Percentiles rank a stretch among this genome's conserved stretches.
Conservation (phyloP, 2,329 filamentous ascomycete species). For the Grosmannia serpens region DNA sequence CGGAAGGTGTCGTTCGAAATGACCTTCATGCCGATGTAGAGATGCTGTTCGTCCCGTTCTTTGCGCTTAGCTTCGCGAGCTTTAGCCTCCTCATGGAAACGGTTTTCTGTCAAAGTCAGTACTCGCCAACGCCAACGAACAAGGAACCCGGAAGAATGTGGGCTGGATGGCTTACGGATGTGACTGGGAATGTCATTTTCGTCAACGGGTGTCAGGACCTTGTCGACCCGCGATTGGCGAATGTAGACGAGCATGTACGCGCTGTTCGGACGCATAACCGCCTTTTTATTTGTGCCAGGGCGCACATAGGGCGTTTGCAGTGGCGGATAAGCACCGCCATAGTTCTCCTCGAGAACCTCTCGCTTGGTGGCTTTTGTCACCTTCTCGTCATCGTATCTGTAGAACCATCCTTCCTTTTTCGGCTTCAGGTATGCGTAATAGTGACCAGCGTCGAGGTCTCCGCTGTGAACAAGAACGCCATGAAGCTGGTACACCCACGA, state of each 20-base stretch:
- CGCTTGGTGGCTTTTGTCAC: slow-evolving; percentile 88
- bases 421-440: slow-evolving; percentile 98
- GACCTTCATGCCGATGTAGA: slow-evolving; percentile 78
- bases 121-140: background rate
- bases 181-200: slow-evolving; percentile 71
- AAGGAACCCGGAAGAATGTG: background rate
- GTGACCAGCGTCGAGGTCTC: slow-evolving; percentile 92
- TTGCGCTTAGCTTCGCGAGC: slow-evolving; percentile 66
- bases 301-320: slow-evolving; percentile 32
- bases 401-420: slow-evolving; percentile 85
- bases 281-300: slow-evolving; percentile 39
- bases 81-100: slow-evolving; percentile 72
- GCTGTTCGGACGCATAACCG: slow-evolving; percentile 58
- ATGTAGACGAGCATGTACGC: slow-evolving; percentile 99
- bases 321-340: slow-evolving; percentile 67
- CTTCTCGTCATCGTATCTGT: slow-evolving; percentile 93
- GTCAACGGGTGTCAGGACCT: slow-evolving; percentile 66
- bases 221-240: slow-evolving; percentile 71
- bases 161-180: slow-evolving; percentile 42
- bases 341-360: slow-evolving; percentile 94
- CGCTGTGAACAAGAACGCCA: slow-evolving; percentile 90
- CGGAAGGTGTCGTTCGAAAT: slow-evolving; percentile 74
- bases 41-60: slow-evolving; percentile 86
- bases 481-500: slow-evolving; percentile 88
- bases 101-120: slow-evolving; percentile 38